Conservation (phyloP, 2,329 filamentous ascomycete genomes). For the Mariannaea elegans region DNA sequence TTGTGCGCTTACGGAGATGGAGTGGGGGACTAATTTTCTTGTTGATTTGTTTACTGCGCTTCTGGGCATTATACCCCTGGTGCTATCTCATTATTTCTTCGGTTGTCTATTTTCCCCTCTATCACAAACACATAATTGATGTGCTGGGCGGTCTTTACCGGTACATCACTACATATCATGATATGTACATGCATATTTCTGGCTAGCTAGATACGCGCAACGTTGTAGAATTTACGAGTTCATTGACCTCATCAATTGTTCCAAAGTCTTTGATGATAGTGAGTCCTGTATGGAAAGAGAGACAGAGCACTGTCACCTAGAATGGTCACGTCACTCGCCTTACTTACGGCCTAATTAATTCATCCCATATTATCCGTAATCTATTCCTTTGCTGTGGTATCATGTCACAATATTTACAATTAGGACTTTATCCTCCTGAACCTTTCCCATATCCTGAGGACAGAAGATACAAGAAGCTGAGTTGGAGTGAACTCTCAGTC, state of each 20-base stretch:
- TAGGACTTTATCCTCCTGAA: too few relatives aligned
- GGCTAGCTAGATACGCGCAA: constrained; percentile 27
- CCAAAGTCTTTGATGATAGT: too few relatives aligned
- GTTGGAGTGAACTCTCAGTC: too few relatives aligned
- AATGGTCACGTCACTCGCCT: too few relatives aligned
- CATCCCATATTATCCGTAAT: too few relatives aligned
- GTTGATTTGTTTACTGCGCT: constrained; percentile 17
- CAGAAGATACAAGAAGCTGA: too few relatives aligned
- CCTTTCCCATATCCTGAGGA: too few relatives aligned
- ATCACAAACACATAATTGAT: constrained; percentile 27
- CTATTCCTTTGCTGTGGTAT: too few relatives aligned
- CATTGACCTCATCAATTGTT: constrained; percentile 1
- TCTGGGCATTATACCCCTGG: constrained; percentile 15
- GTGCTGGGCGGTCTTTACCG: constrained; percentile 21
- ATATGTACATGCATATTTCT: constrained; percentile 24
- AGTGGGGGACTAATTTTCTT: constrained; percentile 12
- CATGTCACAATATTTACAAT: too few relatives aligned
- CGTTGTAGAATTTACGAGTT: constrained; percentile 30
- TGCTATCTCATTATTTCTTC: background rate
- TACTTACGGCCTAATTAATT: too few relatives aligned
- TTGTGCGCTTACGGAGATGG: constrained; percentile 12
- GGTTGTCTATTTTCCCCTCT: constrained; percentile 20
- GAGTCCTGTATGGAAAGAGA: too few relatives aligned
- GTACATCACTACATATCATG: constrained; percentile 4
- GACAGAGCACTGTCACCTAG: too few relatives aligned